Evolutionary conservation across 1,284 basidiomycete species (phyloP), one percentile per base, ranked within the genome.

Genomic region (Vanrija sp.): DNA sequence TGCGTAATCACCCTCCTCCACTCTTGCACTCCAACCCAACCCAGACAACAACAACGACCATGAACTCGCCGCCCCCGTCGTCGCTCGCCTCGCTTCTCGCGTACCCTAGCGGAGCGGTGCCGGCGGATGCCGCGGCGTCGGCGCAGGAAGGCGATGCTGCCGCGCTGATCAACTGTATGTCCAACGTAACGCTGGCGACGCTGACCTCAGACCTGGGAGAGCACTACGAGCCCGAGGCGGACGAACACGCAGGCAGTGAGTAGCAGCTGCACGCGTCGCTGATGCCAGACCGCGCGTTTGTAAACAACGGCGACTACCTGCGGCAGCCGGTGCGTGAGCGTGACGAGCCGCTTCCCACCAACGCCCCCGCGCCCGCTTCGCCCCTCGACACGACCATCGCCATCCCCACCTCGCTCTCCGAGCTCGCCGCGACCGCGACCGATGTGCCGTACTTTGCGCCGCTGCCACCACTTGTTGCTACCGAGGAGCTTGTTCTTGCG

Each of bases 131-230:
- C 34, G 34, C 34, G 12, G 12, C 34, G 25, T 44, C 46, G 26
- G 40, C 26, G 6, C 38, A 54, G 52, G 23, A 8, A 49, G 4
- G 47, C 15, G 45, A 51, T n/a, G 52, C 43, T 7, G 54, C 50
- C 3, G 57, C 52, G 14, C 50, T 62, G 43, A 54, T 62, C 38
- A 56, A 45, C 15, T 62, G 60, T 62, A 49, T 52, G 60, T 62
- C 21, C 21, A 23, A 23, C 3, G 25, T 2, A 46, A 28, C 28
- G 28, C 10, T 28, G 23, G 5, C 25, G 25, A 26, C 3, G 21
- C 53, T 55, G 29, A 51, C 54, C 2, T 34, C 45, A 60, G 58
- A 60, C 51, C 49, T 60, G 6, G 51, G 51, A 49, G 51, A 56
- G 39, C 40, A 49, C 48, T 45, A 52, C 15, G 47, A 55, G 25